Conservation (phyloP, 352 stramenopile species). For the Thalassiosira livingstoniorum region DNA sequence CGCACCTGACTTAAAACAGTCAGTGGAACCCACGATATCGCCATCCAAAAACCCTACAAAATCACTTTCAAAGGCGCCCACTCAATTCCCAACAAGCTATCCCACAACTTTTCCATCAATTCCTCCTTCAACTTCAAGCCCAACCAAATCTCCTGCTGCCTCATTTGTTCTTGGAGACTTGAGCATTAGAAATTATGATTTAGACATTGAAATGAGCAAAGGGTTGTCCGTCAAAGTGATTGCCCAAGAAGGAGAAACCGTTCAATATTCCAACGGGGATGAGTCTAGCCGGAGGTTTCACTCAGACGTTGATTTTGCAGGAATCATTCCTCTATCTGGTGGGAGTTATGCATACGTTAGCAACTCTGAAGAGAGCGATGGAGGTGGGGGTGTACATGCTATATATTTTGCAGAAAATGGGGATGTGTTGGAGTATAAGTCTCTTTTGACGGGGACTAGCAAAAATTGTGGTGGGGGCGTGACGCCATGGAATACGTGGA, state of each 20-base stretch:
- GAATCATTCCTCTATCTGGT: constrained; percentile 9
- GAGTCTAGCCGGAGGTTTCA: constrained; percentile 5
- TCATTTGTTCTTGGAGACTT: constrained; percentile 28
- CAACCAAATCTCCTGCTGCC: constrained; percentile 4
- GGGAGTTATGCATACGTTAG: constrained; percentile 24
- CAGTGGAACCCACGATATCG: too few species aligned
- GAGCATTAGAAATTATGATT: constrained; percentile 9
- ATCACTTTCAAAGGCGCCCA: too few species aligned
- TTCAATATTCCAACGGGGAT: constrained; percentile 8
- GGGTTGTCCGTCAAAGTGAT: constrained; percentile 28
- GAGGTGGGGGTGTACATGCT: constrained; percentile 13
- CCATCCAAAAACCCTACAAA: too few species aligned
- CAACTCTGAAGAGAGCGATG: constrained; percentile 8
- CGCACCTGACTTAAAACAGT: too few species aligned
- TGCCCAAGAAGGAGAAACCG: not conserved
- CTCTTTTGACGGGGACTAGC: constrained; percentile 16
- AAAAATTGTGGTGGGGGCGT: constrained; percentile 38
- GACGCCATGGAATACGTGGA: constrained; percentile 35
- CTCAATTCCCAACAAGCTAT: not conserved
- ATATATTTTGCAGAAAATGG: constrained; percentile 21
- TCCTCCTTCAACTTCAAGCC: not conserved
- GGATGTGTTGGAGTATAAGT: constrained; percentile 12
- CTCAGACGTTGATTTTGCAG: constrained; percentile 14
- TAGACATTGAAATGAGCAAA: constrained; percentile 23
- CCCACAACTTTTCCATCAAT: not conserved